Base-by-base conservation (phyloP, 225 moss, liverwort and hornwort genomes). In the Pseudoscleropodium purum region DNA sequence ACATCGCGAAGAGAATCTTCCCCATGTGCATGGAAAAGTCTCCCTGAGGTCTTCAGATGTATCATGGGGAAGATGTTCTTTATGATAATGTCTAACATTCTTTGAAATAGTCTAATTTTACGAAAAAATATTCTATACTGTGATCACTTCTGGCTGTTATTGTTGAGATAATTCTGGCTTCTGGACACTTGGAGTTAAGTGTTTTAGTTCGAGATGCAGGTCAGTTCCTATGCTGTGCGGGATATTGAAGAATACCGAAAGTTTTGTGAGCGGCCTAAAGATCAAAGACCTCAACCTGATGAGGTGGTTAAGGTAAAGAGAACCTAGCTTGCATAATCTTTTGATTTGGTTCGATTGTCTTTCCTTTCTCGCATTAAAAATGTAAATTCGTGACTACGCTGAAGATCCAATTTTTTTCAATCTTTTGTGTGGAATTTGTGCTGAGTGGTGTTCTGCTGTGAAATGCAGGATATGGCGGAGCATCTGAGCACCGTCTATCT, bases 221-320 rank as follows among this genome's bases (percentile, higher is more conserved):
- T 98, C 85, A 96, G 96, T 72, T 97, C 98, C 21, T 96, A 98
- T 91, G 97, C 98, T 86, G 95, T 97, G 60, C 92, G 96, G 66
- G 96, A 98, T 75, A 91, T 94, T 91, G 97, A 95, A 86, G 96
- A 95, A 63, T 98, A 98, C 90, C 96, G 91, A 86, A 96, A 96
- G 90, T 97, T 93, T 82, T 98, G 98, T 92, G 95, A 97, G 63
- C 92, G 97, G 31, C 90, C 95, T 69, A 97, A 89, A 73, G 92
- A 93, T 82, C 96, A 97, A 91, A 93, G 95, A 86, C 96, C 94
- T 91, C 97, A 96, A 91, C 93, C 92, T 79, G 93, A 93, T 82
- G 93, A 98, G 81, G 93, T 96, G 92, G 89, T 95, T 69, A 93
- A 93, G 92, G 97, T 96, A 91, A 88, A 8, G 51, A 74, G 37